Base-by-base conservation (phyloP, 768 basidiomycete genomes). In the Mycena indigotica region DNA sequence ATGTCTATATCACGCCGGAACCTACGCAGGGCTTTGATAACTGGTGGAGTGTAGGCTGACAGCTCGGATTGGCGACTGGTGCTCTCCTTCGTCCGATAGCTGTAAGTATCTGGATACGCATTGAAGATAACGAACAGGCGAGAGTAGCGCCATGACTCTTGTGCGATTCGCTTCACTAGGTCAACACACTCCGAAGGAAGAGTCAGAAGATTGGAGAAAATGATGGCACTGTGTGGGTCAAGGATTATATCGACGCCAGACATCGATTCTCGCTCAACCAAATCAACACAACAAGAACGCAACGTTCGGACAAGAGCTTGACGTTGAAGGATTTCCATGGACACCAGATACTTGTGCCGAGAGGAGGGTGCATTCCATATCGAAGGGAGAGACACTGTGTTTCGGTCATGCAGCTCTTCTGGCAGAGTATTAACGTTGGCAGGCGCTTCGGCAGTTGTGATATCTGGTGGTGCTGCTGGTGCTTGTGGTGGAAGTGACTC, bases 1-100 rank as follows among this genome's bases (percentile, higher is more conserved):
- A 93, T 83, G 23, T 70, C 77, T 23, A 92, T 51, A 60, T 84
- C 82, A 52, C 91, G 75, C 55, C 83, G 73, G 28, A 93, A 79
- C 67, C 82, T 88, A 70, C 82, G 85, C 64, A 92, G 73, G 0
- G 88, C 84, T 61, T 87, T 91, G 55, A 89, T 63, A 35, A 88
- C 79, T 0, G 88, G 86, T 2, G 84, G 83, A 0, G 87, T 82
- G 65, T 86, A 90, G 0, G 85, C 81, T 52, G 77, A 76, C 29
- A 77, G 64, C 2, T 61, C 70, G 13, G 61, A 61, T 39, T 63
- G 50, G 13, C 49, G 5, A 39, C 55, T 41, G 39, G 51, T 35
- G 25, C 46, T 58, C 26, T 60, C 62, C 53, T 60, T 53, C 2
- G 66, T 60, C 58, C 61, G 69, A 60, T 73, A 73, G 26, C 78